Evolutionary conservation across 2,329 filamentous ascomycete species (phyloP).

Genomic region (Bipolaris zeicola): DNA sequence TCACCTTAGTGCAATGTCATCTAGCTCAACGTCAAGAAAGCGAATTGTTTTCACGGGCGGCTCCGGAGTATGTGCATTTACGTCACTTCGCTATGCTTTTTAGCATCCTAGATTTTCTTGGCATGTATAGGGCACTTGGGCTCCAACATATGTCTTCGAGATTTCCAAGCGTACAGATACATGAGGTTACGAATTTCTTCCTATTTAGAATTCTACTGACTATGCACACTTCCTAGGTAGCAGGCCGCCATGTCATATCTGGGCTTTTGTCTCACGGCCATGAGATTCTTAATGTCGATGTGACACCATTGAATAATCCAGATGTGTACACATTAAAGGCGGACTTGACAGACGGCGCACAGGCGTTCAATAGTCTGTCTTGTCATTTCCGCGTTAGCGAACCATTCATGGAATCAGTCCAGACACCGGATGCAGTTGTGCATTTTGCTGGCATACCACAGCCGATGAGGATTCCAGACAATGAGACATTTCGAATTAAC

Average conservation of each 20-base stretch:
- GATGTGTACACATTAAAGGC: slow-evolving; percentile 59
- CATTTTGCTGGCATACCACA: slow-evolving; percentile 61
- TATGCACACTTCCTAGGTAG: slow-evolving; percentile 3
- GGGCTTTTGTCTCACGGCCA: slow-evolving; percentile 57
- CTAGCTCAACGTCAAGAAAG: slow-evolving; percentile 22
- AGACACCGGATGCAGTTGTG: slow-evolving; percentile 63
- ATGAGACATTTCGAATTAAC: slow-evolving; percentile 58
- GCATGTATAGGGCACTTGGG: neutral
- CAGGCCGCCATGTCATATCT: slow-evolving; percentile 54
- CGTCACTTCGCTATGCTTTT: neutral
- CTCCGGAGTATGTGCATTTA: slow-evolving; percentile 51
- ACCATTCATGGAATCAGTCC: slow-evolving; percentile 41
- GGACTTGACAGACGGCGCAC: slow-evolving; percentile 61
- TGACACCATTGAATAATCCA: slow-evolving; percentile 52
- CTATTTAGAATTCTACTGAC: neutral
- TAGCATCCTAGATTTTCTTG: neutral
- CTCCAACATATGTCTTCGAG: neutral
- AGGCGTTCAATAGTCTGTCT: slow-evolving; percentile 61
- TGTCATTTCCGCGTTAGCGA: slow-evolving; percentile 60
- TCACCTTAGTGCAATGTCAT: slow-evolving; percentile 10
- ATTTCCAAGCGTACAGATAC: neutral
- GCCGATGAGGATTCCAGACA: slow-evolving; percentile 66
- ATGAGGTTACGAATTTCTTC: neutral
- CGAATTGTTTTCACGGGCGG: slow-evolving; percentile 61
- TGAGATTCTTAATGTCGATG: slow-evolving; percentile 62